phyloP scores from a whole-genome alignment of 2,329 filamentous ascomycete species.

The Colletotrichum sp. region DNA sequence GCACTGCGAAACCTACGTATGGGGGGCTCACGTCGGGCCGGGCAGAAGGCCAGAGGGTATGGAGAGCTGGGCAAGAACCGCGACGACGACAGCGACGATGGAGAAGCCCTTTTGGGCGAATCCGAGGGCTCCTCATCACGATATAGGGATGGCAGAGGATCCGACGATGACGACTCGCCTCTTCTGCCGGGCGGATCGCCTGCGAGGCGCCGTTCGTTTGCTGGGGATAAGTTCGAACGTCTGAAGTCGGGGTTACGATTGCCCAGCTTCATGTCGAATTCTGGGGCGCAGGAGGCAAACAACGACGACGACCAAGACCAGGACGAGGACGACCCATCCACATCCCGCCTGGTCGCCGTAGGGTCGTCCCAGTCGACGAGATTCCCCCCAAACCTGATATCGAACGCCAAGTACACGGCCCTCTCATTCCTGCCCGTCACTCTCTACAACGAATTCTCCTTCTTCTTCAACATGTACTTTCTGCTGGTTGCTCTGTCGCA shows the following conservation, averaged over 20 bases:
- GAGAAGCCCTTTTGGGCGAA: conserved; percentile 70
- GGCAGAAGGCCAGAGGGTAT: conserved; percentile 61
- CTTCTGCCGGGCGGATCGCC: conserved; percentile 59
- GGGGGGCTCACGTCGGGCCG: conserved; percentile 63
- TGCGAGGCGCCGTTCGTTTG: conserved; percentile 40
- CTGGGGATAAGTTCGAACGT: conserved; percentile 45
- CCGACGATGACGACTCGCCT: conserved; percentile 75
- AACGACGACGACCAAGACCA: conserved; percentile 52
- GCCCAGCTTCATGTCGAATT: conserved; percentile 68
- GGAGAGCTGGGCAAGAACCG: conserved; percentile 64
- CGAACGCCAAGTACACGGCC: conserved; percentile 97
- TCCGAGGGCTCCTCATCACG: conserved; percentile 58
- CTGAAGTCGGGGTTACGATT: conserved; percentile 64
- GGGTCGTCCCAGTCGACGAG: conserved; percentile 75
- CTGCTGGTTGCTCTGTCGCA: conserved; percentile 94
- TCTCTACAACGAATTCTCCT: conserved; percentile 98
- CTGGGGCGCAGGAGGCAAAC: conserved; percentile 32
- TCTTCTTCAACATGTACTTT: conserved; percentile 99
- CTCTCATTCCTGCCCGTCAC: conserved; percentile 94
- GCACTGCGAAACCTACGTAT: conserved; percentile 75
- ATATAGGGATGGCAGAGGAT: conserved; percentile 63
- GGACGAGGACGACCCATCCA: conserved; percentile 66
- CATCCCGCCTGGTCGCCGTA: conserved; percentile 77
- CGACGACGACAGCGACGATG: conserved; percentile 68
- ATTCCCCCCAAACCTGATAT: conserved; percentile 90